A percentile compares a stretch with the other conserved stretches of the same genome.
Evolutionary conservation across 345 rosid genomes (phyloP).

Genomic region (Draba incana): DNA sequence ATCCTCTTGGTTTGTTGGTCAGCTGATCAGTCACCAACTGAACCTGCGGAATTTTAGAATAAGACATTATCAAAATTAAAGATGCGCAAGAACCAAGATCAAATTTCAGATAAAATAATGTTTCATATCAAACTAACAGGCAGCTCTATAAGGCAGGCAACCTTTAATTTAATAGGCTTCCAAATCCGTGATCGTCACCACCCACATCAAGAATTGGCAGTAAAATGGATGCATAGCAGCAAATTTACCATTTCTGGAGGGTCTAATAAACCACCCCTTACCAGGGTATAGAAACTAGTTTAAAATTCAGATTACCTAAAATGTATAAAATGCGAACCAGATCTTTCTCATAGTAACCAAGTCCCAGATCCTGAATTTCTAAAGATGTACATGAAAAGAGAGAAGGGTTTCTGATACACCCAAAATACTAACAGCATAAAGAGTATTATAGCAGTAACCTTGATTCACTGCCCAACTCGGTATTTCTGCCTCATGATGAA

Average conservation of each 20-base stretch:
- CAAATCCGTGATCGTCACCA: slow-evolving; percentile 80
- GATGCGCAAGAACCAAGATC: slow-evolving; percentile 12
- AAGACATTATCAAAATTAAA: slow-evolving; percentile 41
- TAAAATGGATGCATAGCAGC: slow-evolving; percentile 64
- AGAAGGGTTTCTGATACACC: slow-evolving; percentile 55
- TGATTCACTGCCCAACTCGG: slow-evolving; percentile 52
- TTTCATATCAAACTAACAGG: slow-evolving; percentile 34
- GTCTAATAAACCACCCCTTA: slow-evolving; percentile 80
- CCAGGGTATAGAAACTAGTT: slow-evolving; percentile 68
- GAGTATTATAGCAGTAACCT: slow-evolving; percentile 37
- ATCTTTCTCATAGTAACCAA: slow-evolving; percentile 64
- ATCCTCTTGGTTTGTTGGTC: slow-evolving; percentile 85
- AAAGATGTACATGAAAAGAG: slow-evolving; percentile 52
- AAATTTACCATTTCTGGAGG: slow-evolving; percentile 63
- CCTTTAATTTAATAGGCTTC: slow-evolving; percentile 80
- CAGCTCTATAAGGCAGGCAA: slow-evolving; percentile 55
- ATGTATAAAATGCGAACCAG: slow-evolving; percentile 53
- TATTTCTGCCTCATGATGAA: slow-evolving; percentile 53
- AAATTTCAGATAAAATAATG: not conserved
- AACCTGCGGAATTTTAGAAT: slow-evolving; percentile 58
- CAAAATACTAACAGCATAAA: slow-evolving; percentile 51
- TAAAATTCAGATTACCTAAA: slow-evolving; percentile 42
- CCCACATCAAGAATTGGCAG: slow-evolving; percentile 82
- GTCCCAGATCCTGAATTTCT: slow-evolving; percentile 46
- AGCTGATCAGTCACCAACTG: slow-evolving; percentile 66